Evolutionary conservation across 208 protist species (phyloP), one percentile per base, ranked within the genome.

Genomic region (Wallacemonas collosoma): DNA sequence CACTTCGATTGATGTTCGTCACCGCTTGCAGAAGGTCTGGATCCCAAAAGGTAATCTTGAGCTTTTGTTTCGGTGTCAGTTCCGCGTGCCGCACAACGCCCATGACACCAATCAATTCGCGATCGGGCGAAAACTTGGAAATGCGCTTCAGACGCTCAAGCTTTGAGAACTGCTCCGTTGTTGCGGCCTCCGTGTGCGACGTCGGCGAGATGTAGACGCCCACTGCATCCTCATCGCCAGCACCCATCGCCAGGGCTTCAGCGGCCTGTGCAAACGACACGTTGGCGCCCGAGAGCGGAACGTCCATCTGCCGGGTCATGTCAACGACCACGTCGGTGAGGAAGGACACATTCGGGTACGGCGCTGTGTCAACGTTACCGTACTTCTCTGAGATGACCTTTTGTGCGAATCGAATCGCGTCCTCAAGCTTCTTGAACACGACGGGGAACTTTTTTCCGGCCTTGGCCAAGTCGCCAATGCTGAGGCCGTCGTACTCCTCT

Each of bases 271-370:
- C 56, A 6, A 17, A 44, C 36, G 56, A 62, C 5, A 6, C 38
- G 50, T 58, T 48, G 3, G 50, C 17, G 14, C n/a, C 47, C 9
- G 9, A 44, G 14, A 48, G 12, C 50, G 36, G 51, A 14, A 4
- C 14, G 41, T 69, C 64, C 3, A 58, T 58, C 26, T 58, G 51
- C 14, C 71, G 61, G 26, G 82, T 80, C 35, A 76, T 73, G 64
- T 79, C 69, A 15, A 88, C 61, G 17, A 85, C 82, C 2, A 82
- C 71, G 43, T 88, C 82, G 1, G 82, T 85, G 11, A 81, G 55
- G 47, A 88, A 88, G 14, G 82, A 76, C 39, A 88, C 82, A 56
- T 82, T 84, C 7, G 82, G 82, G 58, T 88, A 88, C 54, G 83
- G 79, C 3, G 79, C 67, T 4, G 75, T 85, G 68, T 85, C 83